Percentiles rank a stretch among this genome's conserved stretches.
These are phyloP conservation scores for Spizellomyces punctatus DNA, from an alignment of 192 early-diverging fungal species.

Conservation along the genomic window DNA sequence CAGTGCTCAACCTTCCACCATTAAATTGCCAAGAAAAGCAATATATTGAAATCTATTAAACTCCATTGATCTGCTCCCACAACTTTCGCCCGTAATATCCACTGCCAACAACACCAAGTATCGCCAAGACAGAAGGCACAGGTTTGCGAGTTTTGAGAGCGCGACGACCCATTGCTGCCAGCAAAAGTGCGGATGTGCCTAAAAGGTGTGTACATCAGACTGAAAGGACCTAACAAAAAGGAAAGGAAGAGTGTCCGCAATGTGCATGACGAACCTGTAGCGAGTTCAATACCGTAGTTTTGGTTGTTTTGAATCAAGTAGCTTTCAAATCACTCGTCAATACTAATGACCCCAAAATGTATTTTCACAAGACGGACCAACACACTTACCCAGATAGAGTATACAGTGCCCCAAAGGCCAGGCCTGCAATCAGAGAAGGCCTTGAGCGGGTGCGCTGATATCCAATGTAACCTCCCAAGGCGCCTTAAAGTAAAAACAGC, in stretches of 20 bases:
- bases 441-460: conserved; percentile 36
- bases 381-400: conserved; percentile 41
- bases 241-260: neutral
- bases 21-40: neutral
- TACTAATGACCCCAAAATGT: neutral
- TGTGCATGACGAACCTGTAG: conserved; percentile 11
- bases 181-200: conserved; percentile 43
- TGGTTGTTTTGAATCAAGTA: conserved; percentile 50
- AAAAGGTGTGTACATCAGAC: neutral
- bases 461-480: conserved; percentile 52
- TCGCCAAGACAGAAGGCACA: conserved; percentile 38
- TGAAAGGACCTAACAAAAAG: neutral
- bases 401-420: conserved; percentile 47
- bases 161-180: conserved; percentile 44
- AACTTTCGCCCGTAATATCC: conserved; percentile 44
- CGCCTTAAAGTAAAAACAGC: conserved; percentile 30
- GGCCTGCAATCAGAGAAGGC: conserved; percentile 53
- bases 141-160: conserved; percentile 41
- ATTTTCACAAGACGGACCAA: neutral
- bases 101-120: conserved; percentile 22
- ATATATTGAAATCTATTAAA: conserved; percentile 8
- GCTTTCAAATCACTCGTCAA: conserved; percentile 5
- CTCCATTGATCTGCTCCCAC: conserved; percentile 27
- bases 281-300: conserved; percentile 52
- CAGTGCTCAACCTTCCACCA: too few species aligned